Evolutionary conservation across 148 eudicot species (phyloP).

Genomic region (Gaultheria prostrata): DNA sequence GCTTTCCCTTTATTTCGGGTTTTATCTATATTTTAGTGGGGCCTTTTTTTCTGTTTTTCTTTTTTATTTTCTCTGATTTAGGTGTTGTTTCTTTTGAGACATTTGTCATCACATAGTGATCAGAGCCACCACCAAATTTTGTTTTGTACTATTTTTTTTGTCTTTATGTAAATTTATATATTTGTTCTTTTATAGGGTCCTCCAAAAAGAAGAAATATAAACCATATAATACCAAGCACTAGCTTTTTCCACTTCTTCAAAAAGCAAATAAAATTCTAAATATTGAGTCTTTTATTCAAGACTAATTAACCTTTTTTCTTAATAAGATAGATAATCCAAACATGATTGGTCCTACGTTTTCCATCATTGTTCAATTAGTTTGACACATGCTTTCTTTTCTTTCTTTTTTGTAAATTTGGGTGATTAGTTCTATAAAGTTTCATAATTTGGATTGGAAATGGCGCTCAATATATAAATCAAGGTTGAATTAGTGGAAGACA

Average conservation of each 20-base stretch:
- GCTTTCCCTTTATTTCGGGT: constrained; percentile 11
- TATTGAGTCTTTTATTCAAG: neutral
- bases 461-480: neutral
- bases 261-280: neutral
- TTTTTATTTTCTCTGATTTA: neutral
- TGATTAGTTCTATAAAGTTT: constrained; percentile 1
- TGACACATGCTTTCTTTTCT: neutral
- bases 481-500: neutral
- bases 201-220: constrained; percentile 3
- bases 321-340: neutral
- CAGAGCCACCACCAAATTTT: neutral
- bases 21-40: neutral
- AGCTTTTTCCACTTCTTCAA: constrained; percentile 13
- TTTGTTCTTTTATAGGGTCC: neutral
- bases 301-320: neutral
- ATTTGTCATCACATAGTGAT: neutral
- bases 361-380: neutral
- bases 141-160: neutral
- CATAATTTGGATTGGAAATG: constrained; percentile 6
- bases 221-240: neutral
- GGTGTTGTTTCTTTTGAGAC: neutral
- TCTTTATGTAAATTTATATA: neutral
- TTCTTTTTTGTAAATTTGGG: neutral
- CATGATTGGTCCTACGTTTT: neutral
- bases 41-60: neutral